phyloP scores from a whole-genome alignment of 345 rosid genomes.

The Alliaria petiolata region DNA sequence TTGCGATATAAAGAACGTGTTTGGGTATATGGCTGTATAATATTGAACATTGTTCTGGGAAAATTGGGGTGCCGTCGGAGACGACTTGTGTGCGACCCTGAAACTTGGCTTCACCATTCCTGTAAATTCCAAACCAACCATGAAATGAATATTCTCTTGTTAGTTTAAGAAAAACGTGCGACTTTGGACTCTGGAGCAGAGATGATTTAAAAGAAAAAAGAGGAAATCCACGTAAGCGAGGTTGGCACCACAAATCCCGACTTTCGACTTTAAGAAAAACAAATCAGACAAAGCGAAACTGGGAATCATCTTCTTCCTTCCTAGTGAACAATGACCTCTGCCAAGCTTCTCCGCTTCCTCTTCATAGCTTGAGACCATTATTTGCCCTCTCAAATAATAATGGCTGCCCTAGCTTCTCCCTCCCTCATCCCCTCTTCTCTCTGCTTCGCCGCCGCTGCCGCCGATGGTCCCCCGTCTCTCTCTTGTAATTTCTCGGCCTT shows the following conservation, averaged over 20 bases:
- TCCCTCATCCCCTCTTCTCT: constrained; percentile 46
- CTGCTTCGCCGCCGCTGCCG: constrained; percentile 30
- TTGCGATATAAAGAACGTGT: neutral
- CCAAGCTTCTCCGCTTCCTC: neutral
- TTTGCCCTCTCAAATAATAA: constrained; percentile 12
- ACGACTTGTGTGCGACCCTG: neutral
- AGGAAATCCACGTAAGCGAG: constrained; percentile 19
- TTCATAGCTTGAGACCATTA: neutral
- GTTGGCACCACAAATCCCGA: constrained; percentile 31
- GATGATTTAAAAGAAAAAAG: too few species aligned
- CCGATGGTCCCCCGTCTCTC: constrained; percentile 30
- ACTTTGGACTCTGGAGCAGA: too few species aligned
- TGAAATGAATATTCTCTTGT: too few species aligned
- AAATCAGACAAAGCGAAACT: neutral
- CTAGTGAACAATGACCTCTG: neutral
- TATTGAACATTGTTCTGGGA: neutral
- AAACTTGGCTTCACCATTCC: neutral
- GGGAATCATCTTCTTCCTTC: neutral
- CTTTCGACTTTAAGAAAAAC: neutral
- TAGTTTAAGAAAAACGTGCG: too few species aligned
- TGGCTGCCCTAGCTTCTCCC: constrained; percentile 43
- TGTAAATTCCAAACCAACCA: constrained; percentile 7
- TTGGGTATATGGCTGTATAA: constrained; percentile 6
- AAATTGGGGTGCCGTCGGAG: too few species aligned
- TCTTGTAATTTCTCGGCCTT: constrained; percentile 40